Evolutionary conservation across 805 yeast species (phyloP), one percentile per base, ranked within the genome.

Genomic region (Lipomyces yamanashiensis): DNA sequence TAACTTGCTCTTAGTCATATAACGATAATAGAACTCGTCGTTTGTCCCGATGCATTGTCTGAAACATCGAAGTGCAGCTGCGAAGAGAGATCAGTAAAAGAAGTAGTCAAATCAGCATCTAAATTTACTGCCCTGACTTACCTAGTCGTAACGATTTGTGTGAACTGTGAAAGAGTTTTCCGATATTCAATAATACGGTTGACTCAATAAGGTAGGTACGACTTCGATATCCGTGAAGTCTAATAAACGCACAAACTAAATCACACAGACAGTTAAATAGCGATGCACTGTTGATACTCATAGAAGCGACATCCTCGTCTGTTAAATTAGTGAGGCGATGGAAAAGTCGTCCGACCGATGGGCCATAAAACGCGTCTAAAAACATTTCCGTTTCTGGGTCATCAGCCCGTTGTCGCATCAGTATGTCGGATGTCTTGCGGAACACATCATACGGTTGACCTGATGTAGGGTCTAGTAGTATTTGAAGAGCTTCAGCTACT

Each of bases 401-500:
- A 21, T 66, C 68, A 0, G 63, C 52, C 7, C 61, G 36, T 41
- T 71, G 62, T 39, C 66, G 59, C 12, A 47, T 33, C 21, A 68
- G 49, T 36, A 64, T 45, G 23, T 67, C 70, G 21, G 51, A 6
- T 2, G 59, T 36, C 54, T 54, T 58, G 13, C 53, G 55, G 57
- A 37, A 63, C 34, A 39, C 48, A 23, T 39, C 67, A 37, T 51
- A 39, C 69, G 62, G 48, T 62, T 56, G 64, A 17, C 70, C 69
- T 1, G 67, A 69, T 12, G 71, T 76, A 1, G 90, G 87, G 71
- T 89, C 92, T 13, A 92, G 78, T 40, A 92, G 75, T 1, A 87
- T 85, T 72, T 87, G 87, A 54, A 92, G 75, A 0, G 97, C 96
- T 75, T 92, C 97, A 67, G 84, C 86, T 0, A 92, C 88, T 74